A percentile compares a stretch with the other conserved stretches of the same genome.
Evolutionary conservation across 2,329 filamentous ascomycete genomes (phyloP).

Genomic region (Coniochaeta sp.): DNA sequence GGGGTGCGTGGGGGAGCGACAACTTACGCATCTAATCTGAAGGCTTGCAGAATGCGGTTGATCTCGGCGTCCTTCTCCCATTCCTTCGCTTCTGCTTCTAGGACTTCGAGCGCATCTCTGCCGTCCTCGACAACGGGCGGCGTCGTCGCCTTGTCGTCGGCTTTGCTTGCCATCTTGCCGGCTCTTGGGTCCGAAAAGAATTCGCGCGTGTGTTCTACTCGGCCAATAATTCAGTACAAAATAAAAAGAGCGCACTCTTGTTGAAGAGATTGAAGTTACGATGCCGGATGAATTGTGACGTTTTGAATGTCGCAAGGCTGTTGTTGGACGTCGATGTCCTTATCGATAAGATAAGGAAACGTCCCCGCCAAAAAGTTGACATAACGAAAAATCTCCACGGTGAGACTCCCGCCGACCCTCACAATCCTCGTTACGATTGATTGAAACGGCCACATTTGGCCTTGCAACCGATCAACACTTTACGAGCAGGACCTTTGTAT

Average conservation of each 20-base stretch:
- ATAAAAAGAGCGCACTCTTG: background rate
- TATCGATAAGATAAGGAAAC: background rate
- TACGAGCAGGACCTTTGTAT: background rate
- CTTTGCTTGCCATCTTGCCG: conserved; percentile 25
- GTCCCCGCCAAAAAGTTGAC: background rate
- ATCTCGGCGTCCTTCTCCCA: conserved; percentile 97
- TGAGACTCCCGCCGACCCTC: background rate
- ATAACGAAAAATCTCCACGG: background rate
- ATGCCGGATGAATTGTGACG: background rate
- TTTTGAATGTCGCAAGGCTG: background rate
- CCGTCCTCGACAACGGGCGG: conserved; percentile 21
- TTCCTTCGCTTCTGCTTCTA: conserved; percentile 81
- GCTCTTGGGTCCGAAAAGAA: background rate
- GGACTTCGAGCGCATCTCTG: conserved; percentile 65
- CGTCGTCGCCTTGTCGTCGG: conserved; percentile 40
- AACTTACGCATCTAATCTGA: conserved; percentile 61
- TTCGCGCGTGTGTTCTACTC: background rate
- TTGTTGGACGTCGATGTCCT: background rate
- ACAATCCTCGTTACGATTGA: background rate
- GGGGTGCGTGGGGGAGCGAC: background rate
- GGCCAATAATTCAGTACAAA: background rate
- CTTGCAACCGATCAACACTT: background rate
- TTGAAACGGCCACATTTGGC: background rate
- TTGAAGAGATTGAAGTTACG: background rate
- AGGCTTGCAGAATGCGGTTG: conserved; percentile 85